These are phyloP conservation scores for Akanthomyces muscarius DNA, from an alignment of 2,329 filamentous ascomycete genomes.

Conservation along the genomic window DNA sequence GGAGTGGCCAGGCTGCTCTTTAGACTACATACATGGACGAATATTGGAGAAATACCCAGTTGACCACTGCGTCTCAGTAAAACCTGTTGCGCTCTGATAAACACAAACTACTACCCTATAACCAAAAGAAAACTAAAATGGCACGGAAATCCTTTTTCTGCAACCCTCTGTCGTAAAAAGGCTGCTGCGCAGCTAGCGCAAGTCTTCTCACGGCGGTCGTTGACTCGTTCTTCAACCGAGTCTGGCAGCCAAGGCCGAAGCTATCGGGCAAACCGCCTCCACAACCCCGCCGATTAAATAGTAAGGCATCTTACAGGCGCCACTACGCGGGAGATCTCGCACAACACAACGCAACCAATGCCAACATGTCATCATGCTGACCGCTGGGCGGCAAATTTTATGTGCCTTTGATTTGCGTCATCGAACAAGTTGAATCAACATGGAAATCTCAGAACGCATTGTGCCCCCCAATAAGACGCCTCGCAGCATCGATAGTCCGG, in stretches of 20 bases:
- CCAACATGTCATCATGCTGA: background rate
- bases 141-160: too few relatives aligned
- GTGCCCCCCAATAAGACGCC: background rate
- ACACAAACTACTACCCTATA: background rate
- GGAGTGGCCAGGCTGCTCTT: background rate
- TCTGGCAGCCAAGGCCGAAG: too few relatives aligned
- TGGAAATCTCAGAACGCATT: background rate
- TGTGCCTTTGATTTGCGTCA: background rate
- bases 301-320: too few relatives aligned
- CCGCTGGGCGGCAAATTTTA: background rate
- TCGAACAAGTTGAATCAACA: background rate
- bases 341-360: background rate
- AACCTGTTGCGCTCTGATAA: background rate
- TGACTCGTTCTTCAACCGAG: too few relatives aligned
- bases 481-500: background rate
- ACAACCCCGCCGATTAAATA: too few relatives aligned
- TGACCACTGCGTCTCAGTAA: background rate
- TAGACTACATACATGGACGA: slow-evolving; percentile 6
- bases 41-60: background rate
- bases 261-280: too few relatives aligned
- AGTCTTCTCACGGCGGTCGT: too few relatives aligned
- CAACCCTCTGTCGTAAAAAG: background rate
- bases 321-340: too few relatives aligned
- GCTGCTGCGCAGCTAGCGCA: too few relatives aligned
- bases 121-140: background rate